Conservation (phyloP, 768 basidiomycete genomes). For the Suillus variegatus region DNA sequence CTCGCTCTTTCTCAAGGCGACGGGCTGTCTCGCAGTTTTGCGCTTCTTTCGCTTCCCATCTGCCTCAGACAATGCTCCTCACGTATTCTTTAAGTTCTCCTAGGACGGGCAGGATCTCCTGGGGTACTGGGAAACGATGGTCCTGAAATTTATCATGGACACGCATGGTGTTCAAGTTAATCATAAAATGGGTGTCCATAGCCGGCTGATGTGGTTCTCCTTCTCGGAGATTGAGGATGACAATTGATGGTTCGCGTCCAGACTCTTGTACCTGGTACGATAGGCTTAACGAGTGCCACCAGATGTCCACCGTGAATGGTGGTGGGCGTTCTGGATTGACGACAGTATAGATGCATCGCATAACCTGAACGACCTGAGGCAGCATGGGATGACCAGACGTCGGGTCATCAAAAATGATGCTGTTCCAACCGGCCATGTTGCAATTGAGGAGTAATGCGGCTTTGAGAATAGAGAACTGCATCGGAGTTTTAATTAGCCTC, state of each 20-base stretch:
- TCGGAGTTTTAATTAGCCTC: no score
- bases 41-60: background rate
- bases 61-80: background rate
- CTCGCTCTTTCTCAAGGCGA: background rate
- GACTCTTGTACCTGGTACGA: constrained; percentile 9
- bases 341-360: constrained; percentile 6
- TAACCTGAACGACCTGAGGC: constrained; percentile 5
- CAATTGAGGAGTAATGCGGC: no score
- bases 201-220: background rate
- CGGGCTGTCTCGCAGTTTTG: background rate
- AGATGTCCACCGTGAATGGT: background rate
- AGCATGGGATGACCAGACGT: background rate
- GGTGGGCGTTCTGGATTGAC: background rate
- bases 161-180: constrained; percentile 7
- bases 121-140: constrained; percentile 1
- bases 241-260: constrained; percentile 5
- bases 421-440: background rate
- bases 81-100: constrained; percentile 1
- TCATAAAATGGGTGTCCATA: constrained; percentile 11
- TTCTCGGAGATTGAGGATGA: constrained; percentile 11
- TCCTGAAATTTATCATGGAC: constrained; percentile 10
- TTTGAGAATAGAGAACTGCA: no score
- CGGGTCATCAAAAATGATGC: constrained; percentile 1
- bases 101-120: background rate
- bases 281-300: constrained; percentile 6